These are phyloP conservation scores for Waltergamsia citrina DNA, from an alignment of 2,329 filamentous ascomycete species.

Conservation along the genomic window DNA sequence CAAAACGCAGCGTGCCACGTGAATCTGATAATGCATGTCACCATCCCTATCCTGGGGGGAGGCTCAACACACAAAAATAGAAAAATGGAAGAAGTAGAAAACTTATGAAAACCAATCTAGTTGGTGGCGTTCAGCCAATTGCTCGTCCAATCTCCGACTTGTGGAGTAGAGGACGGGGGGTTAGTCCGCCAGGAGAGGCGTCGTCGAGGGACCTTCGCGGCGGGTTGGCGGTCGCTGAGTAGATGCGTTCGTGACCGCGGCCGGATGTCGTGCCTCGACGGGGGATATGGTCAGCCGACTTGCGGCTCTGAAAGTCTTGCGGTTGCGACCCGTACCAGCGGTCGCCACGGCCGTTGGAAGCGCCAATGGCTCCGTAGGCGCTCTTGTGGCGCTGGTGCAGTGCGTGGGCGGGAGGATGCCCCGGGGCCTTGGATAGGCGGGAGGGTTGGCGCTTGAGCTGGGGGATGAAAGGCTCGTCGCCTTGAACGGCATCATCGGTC, in stretches of 20 bases:
- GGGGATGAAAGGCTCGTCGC: constrained; percentile 49
- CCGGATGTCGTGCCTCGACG: constrained; percentile 6
- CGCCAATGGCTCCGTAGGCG: background rate
- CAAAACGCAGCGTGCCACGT: too few relatives aligned
- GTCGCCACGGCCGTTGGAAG: constrained; percentile 16
- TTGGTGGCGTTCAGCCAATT: constrained; percentile 34
- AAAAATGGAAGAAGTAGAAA: background rate
- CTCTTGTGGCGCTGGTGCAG: constrained; percentile 4
- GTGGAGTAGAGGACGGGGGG: constrained; percentile 36
- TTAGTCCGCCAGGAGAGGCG: constrained; percentile 29
- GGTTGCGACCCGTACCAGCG: constrained; percentile 28
- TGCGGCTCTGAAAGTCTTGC: constrained; percentile 19
- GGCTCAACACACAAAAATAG: too few relatives aligned
- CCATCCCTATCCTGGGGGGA: too few relatives aligned
- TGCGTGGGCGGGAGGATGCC: too few relatives aligned
- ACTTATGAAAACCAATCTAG: too few relatives aligned
- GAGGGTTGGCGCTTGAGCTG: constrained; percentile 42
- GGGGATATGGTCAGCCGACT: constrained; percentile 20
- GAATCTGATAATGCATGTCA: too few relatives aligned
- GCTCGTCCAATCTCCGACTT: constrained; percentile 42
- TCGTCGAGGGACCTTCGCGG: constrained; percentile 36
- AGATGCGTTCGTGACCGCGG: constrained; percentile 9
- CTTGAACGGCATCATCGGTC: constrained; percentile 51
- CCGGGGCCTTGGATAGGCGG: constrained; percentile 45
- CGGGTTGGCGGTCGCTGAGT: constrained; percentile 32